Conservation (phyloP, 2,329 filamentous ascomycete genomes). For the Apiospora kogelbergensis region DNA sequence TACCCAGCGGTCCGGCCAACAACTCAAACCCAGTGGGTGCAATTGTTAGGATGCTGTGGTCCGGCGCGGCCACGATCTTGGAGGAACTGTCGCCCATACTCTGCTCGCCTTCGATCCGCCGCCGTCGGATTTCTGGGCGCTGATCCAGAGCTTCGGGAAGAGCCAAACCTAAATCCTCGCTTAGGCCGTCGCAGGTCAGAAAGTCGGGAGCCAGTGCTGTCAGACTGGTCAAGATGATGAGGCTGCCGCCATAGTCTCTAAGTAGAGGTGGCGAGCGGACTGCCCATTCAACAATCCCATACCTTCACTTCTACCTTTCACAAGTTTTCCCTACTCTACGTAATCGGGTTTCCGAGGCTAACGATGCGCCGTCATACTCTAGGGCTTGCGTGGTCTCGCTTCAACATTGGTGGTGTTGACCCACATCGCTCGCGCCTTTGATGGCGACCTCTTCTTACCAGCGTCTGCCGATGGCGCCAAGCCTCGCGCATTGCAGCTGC, state of each 20-base stretch:
- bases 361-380: constrained; percentile 12
- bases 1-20: background rate
- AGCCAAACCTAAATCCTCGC: background rate
- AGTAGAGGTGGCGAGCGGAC: background rate
- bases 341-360: constrained; percentile 3
- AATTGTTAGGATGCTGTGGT: background rate
- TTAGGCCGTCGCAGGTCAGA: background rate
- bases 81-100: background rate
- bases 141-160: background rate
- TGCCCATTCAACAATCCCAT: background rate
- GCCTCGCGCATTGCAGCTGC: constrained; percentile 55
- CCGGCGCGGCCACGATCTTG: background rate
- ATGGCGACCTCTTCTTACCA: constrained; percentile 48
- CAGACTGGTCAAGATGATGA: background rate
- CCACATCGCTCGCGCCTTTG: constrained; percentile 52
- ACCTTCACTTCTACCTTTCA: background rate
- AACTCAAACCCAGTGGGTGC: constrained; percentile 40
- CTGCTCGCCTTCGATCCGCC: background rate
- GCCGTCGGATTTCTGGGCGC: background rate
- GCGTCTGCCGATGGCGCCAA: constrained; percentile 41
- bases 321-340: background rate
- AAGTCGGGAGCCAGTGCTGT: background rate
- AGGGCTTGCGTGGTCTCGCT: constrained; percentile 58
- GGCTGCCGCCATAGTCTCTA: background rate
- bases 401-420: constrained; percentile 55